A percentile compares a stretch with the other conserved stretches of the same genome.
phyloP scores from a whole-genome alignment of 768 basidiomycete genomes.

The Suillus lakei region DNA sequence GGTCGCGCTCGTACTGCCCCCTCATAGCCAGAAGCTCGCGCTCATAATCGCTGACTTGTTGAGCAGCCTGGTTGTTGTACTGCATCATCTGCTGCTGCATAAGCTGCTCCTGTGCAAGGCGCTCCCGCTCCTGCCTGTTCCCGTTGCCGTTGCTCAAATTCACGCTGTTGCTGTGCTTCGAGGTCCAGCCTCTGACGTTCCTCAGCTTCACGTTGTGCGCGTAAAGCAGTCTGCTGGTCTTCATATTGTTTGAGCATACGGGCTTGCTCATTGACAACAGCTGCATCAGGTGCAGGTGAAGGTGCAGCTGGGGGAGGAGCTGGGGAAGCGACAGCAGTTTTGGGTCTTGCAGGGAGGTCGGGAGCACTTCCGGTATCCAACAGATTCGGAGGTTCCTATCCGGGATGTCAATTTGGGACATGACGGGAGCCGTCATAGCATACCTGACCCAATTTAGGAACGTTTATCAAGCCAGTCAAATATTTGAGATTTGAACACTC shows the following conservation, averaged over 20 bases:
- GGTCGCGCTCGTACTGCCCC: slow-evolving; percentile 97
- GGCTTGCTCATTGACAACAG: slow-evolving; percentile 86
- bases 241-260: slow-evolving; percentile 97
- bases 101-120: slow-evolving; percentile 88
- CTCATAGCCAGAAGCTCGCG: slow-evolving; percentile 90
- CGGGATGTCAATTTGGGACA: slow-evolving; percentile 8
- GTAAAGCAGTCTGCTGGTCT: slow-evolving; percentile 89
- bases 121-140: slow-evolving; percentile 90
- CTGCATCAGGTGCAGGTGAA: slow-evolving; percentile 69
- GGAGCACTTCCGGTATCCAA: slow-evolving; percentile 82
- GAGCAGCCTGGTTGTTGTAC: slow-evolving; percentile 76
- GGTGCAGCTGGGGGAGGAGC: slow-evolving; percentile 76
- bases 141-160: slow-evolving; percentile 88
- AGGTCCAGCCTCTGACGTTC: slow-evolving; percentile 79
- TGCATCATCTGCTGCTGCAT: slow-evolving; percentile 83
- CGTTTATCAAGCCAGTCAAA: slow-evolving; percentile 95
- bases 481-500: slow-evolving; percentile 99
- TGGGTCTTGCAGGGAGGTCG: slow-evolving; percentile 84
- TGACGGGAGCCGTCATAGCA: not conserved
- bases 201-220: slow-evolving; percentile 79
- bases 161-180: slow-evolving; percentile 79
- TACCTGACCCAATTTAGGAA: slow-evolving; percentile 94
- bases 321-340: slow-evolving; percentile 53
- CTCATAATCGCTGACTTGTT: slow-evolving; percentile 83
- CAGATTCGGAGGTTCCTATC: slow-evolving; percentile 94